phyloP scores from a whole-genome alignment of 805 yeast species.

The Lipomyces japonicus region DNA sequence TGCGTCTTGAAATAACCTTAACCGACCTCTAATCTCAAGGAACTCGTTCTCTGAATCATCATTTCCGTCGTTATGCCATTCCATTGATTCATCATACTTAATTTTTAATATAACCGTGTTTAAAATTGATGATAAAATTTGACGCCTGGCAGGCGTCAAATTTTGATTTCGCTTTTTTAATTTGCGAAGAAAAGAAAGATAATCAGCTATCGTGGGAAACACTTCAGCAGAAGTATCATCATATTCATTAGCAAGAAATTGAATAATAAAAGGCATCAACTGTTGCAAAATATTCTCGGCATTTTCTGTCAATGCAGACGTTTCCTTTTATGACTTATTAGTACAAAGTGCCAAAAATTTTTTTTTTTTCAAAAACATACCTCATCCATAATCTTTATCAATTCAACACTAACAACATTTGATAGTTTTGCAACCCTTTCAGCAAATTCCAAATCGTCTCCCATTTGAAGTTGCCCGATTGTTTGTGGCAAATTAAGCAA shows the following conservation, averaged over 20 bases:
- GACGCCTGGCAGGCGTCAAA: constrained; percentile 37
- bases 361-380: constrained; percentile 10
- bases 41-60: constrained; percentile 76
- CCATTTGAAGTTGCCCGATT: constrained; percentile 40
- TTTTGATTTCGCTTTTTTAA: constrained; percentile 48
- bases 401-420: constrained; percentile 71
- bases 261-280: constrained; percentile 68
- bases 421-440: constrained; percentile 73
- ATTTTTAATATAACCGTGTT: constrained; percentile 70
- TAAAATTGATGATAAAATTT: constrained; percentile 60
- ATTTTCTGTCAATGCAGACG: constrained; percentile 9
- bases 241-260: constrained; percentile 71
- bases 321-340: constrained; percentile 36
- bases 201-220: constrained; percentile 74
- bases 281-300: constrained; percentile 43
- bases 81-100: constrained; percentile 74
- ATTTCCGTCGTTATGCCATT: constrained; percentile 52
- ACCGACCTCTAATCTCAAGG: constrained; percentile 67
- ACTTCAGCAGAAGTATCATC: constrained; percentile 86
- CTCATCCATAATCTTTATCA: constrained; percentile 62
- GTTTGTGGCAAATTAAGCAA: constrained; percentile 63
- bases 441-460: constrained; percentile 59
- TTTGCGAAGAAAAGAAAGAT: constrained; percentile 58
- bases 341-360: constrained; percentile 33
- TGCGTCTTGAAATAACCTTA: constrained; percentile 80